Evolutionary conservation across 306 rosid species (phyloP).

Genomic region (Vachellia pachyceras): DNA sequence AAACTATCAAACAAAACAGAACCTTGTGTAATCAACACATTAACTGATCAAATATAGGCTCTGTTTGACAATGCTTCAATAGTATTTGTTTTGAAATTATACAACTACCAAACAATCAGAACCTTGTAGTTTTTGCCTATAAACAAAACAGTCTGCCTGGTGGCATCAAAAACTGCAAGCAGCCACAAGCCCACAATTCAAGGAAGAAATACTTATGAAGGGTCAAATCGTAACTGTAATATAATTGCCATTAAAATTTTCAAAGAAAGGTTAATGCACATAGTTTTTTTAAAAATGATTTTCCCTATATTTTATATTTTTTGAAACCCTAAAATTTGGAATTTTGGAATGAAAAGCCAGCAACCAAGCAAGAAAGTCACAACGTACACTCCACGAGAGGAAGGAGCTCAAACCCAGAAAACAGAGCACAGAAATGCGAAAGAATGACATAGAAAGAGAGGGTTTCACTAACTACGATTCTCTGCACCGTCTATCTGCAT

Average conservation of each 20-base stretch:
- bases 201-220: background rate
- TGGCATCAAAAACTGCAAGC: background rate
- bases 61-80: no score
- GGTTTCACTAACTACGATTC: background rate
- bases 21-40: no score
- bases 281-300: background rate
- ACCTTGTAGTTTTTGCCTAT: background rate
- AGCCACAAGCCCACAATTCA: background rate
- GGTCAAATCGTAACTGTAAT: background rate
- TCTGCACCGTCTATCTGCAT: background rate
- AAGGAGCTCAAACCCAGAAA: background rate
- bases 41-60: no score
- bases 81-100: no score
- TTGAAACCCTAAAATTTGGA: background rate
- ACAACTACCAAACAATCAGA: background rate
- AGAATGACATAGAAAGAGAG: background rate
- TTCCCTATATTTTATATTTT: background rate
- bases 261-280: background rate
- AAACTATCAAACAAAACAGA: no score
- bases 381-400: background rate
- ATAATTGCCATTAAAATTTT: background rate
- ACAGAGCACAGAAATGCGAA: background rate
- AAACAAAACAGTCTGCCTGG: no score
- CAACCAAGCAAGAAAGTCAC: background rate
- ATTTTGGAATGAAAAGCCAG: constrained; percentile 15